Conservation (phyloP, 2,329 filamentous ascomycete genomes). For the Reticulascus tulasneorum region DNA sequence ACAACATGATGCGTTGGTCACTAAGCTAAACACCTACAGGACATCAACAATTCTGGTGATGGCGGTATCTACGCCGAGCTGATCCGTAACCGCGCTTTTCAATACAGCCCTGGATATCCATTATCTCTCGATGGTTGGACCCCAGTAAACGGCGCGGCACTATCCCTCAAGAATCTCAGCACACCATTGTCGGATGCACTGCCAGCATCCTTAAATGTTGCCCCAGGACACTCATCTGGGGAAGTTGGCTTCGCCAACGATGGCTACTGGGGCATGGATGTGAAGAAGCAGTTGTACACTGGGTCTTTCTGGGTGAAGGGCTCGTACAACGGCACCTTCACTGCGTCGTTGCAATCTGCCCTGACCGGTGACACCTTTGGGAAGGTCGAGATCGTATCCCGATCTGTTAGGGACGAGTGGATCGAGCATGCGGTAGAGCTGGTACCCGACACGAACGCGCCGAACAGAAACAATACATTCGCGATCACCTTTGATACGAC, state of each 20-base stretch:
- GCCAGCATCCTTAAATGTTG: constrained; percentile 46
- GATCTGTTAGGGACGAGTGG: constrained; percentile 37
- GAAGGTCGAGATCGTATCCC: constrained; percentile 41
- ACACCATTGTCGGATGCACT: constrained; percentile 49
- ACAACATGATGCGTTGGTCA: background rate
- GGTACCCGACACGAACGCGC: constrained; percentile 39
- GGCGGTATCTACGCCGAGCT: constrained; percentile 71
- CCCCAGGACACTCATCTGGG: constrained; percentile 21
- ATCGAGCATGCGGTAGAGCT: constrained; percentile 47
- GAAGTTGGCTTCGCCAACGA: constrained; percentile 46
- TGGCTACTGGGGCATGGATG: constrained; percentile 56
- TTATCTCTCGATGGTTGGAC: constrained; percentile 42
- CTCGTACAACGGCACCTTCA: constrained; percentile 42
- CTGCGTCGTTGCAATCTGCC: constrained; percentile 41
- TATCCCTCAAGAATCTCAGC: constrained; percentile 42
- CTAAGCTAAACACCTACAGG: constrained; percentile 28
- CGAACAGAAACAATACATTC: constrained; percentile 54
- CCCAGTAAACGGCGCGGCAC: constrained; percentile 34
- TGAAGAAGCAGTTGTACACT: constrained; percentile 41
- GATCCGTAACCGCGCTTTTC: constrained; percentile 67
- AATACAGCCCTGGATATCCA: constrained; percentile 42
- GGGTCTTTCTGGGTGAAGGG: constrained; percentile 53
- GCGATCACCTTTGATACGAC: constrained; percentile 47
- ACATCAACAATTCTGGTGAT: constrained; percentile 66
- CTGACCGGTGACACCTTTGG: constrained; percentile 41